phyloP scores from a whole-genome alignment of 2,329 filamentous ascomycete genomes.

The Didymella exigua region DNA sequence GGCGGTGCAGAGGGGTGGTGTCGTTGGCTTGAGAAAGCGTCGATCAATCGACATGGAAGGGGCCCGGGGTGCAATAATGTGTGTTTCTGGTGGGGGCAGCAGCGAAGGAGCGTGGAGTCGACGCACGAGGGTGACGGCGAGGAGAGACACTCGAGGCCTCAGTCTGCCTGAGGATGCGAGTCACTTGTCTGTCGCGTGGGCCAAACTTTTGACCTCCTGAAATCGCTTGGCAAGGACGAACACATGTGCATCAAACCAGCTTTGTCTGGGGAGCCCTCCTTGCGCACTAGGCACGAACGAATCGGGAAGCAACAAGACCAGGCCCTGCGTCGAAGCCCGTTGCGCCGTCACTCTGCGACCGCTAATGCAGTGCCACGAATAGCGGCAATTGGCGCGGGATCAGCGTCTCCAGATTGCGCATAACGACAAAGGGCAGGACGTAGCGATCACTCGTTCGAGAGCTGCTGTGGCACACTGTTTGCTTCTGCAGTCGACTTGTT shows the following conservation, averaged over 20 bases:
- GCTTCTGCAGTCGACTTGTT: neutral
- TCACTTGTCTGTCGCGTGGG: conserved; percentile 16
- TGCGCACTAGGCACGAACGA: conserved; percentile 22
- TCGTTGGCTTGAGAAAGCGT: conserved; percentile 10
- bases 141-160: conserved; percentile 13
- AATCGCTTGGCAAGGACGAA: conserved; percentile 27
- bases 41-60: conserved; percentile 17
- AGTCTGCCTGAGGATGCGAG: conserved; percentile 22
- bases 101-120: conserved; percentile 41
- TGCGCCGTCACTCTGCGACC: conserved; percentile 17
- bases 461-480: neutral
- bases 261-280: conserved; percentile 28
- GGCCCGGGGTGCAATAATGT: conserved; percentile 1
- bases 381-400: conserved; percentile 12
- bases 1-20: conserved; percentile 21
- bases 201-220: conserved; percentile 32
- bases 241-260: conserved; percentile 22
- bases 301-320: conserved; percentile 23
- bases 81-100: conserved; percentile 19
- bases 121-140: conserved; percentile 14
- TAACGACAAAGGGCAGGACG: neutral
- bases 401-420: conserved; percentile 8
- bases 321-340: conserved; percentile 33
- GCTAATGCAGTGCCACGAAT: conserved; percentile 15
- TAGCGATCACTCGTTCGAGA: neutral